phyloP scores from a whole-genome alignment of 2,329 filamentous ascomycete species.

The Didymosphaeria variabile region DNA sequence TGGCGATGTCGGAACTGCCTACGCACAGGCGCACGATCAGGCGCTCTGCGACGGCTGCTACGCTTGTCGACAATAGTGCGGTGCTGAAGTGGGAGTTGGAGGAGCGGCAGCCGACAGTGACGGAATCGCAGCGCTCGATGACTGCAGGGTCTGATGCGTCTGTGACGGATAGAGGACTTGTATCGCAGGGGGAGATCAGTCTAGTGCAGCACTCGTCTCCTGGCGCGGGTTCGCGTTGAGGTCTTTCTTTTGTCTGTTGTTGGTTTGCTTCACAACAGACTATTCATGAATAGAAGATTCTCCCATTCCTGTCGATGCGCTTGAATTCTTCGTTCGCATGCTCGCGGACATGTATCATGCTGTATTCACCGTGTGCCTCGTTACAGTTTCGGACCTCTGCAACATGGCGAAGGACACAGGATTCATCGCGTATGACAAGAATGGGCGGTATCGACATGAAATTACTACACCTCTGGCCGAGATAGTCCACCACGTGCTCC shows the following conservation, averaged over 20 bases:
- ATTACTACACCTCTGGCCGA: not conserved
- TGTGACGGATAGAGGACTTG: not conserved
- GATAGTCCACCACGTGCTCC: not conserved
- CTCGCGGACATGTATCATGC: not conserved
- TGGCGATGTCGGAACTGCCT: constrained; percentile 1
- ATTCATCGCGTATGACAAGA: not conserved
- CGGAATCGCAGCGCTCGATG: not conserved
- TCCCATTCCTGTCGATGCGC: not conserved
- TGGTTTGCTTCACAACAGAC: not conserved
- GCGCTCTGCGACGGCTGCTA: not conserved
- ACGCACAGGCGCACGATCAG: not conserved
- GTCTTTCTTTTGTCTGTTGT: not conserved
- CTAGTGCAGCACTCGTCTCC: not conserved
- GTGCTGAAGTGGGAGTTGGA: constrained; percentile 2
- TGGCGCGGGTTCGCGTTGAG: not conserved
- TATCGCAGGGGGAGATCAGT: not conserved
- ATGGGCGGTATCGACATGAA: not conserved
- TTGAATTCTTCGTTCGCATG: not conserved
- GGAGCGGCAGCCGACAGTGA: not conserved
- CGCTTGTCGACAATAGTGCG: not conserved
- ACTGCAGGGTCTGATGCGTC: not conserved
- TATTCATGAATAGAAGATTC: not conserved
- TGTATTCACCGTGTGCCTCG: not conserved
- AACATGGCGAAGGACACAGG: not conserved
- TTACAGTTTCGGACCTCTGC: not conserved